phyloP scores from a whole-genome alignment of 2,329 filamentous ascomycete species.

The Tolypocladium endophyticum region DNA sequence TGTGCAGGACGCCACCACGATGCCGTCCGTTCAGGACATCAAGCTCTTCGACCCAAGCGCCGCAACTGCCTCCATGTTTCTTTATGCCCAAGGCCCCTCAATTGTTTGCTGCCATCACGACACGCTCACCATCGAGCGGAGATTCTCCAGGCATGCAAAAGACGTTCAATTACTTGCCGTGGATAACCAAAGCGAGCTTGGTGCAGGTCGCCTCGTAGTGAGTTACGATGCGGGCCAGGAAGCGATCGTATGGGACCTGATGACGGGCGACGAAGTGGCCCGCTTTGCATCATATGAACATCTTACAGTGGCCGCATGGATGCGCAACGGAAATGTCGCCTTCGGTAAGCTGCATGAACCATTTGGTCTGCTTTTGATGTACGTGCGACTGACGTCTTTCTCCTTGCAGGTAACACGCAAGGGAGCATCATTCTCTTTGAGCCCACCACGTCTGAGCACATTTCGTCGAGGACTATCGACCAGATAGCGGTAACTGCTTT shows the following conservation, averaged over 20 bases:
- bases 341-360: slow-evolving; percentile 57
- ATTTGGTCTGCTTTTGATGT: background rate
- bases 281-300: slow-evolving; percentile 89
- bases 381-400: background rate
- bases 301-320: slow-evolving; percentile 80
- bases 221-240: slow-evolving; percentile 89
- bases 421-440: slow-evolving; percentile 94
- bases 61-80: slow-evolving; percentile 80
- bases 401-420: slow-evolving; percentile 65
- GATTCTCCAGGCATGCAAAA: slow-evolving; percentile 74
- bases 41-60: slow-evolving; percentile 75
- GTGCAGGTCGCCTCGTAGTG: slow-evolving; percentile 75
- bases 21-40: slow-evolving; percentile 37
- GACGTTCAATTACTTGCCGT: slow-evolving; percentile 77
- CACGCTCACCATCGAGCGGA: slow-evolving; percentile 76
- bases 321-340: slow-evolving; percentile 92
- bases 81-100: slow-evolving; percentile 74
- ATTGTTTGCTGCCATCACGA: slow-evolving; percentile 89
- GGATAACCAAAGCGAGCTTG: slow-evolving; percentile 82
- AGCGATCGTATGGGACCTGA: slow-evolving; percentile 92
- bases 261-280: slow-evolving; percentile 81
- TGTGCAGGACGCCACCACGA: slow-evolving; percentile 39
- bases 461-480: slow-evolving; percentile 77
- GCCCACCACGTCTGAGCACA: slow-evolving; percentile 82
- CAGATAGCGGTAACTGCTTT: slow-evolving; percentile 93